Evolutionary conservation across 139 green algal genomes (phyloP), one percentile per base, ranked within the genome.

Genomic region (Diplosphaera chodatii): DNA sequence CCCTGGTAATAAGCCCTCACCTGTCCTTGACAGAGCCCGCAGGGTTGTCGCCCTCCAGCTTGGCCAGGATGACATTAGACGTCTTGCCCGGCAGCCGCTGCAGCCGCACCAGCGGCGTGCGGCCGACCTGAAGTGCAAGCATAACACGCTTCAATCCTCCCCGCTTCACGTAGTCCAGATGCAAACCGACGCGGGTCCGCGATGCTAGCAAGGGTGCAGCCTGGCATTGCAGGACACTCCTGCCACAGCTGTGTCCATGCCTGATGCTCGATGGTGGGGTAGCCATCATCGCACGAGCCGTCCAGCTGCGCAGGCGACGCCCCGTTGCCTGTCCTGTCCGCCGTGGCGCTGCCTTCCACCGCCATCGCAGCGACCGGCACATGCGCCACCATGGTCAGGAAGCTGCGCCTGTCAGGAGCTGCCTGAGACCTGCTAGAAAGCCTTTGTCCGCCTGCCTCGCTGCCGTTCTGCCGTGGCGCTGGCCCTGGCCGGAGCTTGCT

Each of bases 11-110:
- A n/a, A n/a, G n/a, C n/a, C n/a, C 48, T 21, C 48, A 78, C 77
- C 77, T 70, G 69, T 87, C 81, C 37, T 87, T 87, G 29, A 84
- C 81, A 15, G 63, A 77, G 28, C 81, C 81, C 27, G 78, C 81
- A 37, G 81, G 81, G 69, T 87, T 87, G 72, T 84, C 74, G 55
- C 77, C 77, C 33, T 86, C 81, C 27, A 83, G 75, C 75, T 86
- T 86, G 25, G 64, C 64, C 1, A 84, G 63, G 25, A 86, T 81
- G 23, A 71, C 56, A 31, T 76, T 77, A 34, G 62, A 66, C 23
- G 68, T 68, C 5, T 73, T 70, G 27, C 64, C 59, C 4, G 65
- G 59, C 37, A 82, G 68, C n/a, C 77, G 48, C 40, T 78, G 77
- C 55, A 82, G 55, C 4, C 77, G 48, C 6, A 82, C 77, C 6